Base-by-base conservation (phyloP, 108 stramenopile species). In the Conticribra weissflogii region DNA sequence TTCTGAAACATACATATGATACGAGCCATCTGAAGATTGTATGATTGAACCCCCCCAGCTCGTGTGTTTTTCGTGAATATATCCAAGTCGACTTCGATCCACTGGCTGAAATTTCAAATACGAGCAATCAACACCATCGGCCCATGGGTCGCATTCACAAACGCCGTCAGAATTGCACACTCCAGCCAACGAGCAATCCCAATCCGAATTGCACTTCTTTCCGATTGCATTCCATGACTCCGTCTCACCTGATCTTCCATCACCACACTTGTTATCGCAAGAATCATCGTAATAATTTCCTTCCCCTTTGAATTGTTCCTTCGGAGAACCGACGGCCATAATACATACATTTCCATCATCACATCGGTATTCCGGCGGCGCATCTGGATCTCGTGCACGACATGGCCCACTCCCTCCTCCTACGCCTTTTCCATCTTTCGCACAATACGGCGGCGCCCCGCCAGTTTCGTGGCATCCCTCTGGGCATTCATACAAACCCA, bases 81-180 rank as follows among this genome's bases (percentile, higher is more conserved):
- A 74, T 7, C 72, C 72, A 16, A 74, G 27, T 19, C 58, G 55
- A 21, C 15, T 24, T 41, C 56, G 47, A 33, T 67, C 30, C 22
- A 74, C 65, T 12, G 65, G 72, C n/a, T 68, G 66, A 21, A 74
- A 74, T 36, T 74, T 74, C 24, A 74, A 52, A 34, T 74, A 74
- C 3, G 72, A 74, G 41, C 65, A 74, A 34, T 74, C 72, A 14
- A 48, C 24, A 25, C 72, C 72, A 30, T 66, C 65, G 7, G 72
- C 72, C 72, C 72, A 74, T 19, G 72, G 34, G 51, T 74, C 72
- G n/a, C 72, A 74, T 29, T 59, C 31, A 50, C 65, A 74, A 12
- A 32, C 54, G 44, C 66, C 66, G 14, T 66, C 21, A 7, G 47
- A 33, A 2, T 36, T 32, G 33, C 72, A 74, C 56, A 58, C 41